Evolutionary conservation across 1,284 basidiomycete genomes (phyloP).

Genomic region (Omphalotus olearius): DNA sequence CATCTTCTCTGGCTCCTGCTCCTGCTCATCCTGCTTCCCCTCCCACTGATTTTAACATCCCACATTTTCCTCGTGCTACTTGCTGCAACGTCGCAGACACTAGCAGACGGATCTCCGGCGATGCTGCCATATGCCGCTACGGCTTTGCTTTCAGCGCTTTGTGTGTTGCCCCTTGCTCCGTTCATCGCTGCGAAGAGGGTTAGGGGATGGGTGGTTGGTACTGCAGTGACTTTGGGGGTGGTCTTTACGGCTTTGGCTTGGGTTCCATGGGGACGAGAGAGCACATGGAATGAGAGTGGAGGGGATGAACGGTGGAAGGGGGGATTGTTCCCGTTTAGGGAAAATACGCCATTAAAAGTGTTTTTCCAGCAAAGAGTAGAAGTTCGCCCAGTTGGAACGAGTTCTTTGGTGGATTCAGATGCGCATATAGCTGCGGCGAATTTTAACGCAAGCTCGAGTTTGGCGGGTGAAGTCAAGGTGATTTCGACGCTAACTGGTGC

Average conservation of each 20-base stretch:
- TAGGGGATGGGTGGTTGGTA: neutral
- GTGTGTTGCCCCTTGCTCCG: conserved; percentile 2
- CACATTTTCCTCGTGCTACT: conserved; percentile 51
- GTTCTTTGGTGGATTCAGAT: neutral
- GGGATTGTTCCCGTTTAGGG: conserved; percentile 51
- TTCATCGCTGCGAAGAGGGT: conserved; percentile 39
- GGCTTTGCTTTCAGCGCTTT: conserved; percentile 1
- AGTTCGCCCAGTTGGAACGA: neutral
- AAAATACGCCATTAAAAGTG: conserved; percentile 57
- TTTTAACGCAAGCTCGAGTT: neutral
- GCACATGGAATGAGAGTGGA: neutral
- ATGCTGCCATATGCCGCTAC: conserved; percentile 36
- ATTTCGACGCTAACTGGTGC: conserved; percentile 46
- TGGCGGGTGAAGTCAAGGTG: conserved; percentile 11
- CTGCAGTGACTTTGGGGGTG: neutral
- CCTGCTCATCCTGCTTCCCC: conserved; percentile 50
- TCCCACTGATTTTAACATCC: conserved; percentile 53
- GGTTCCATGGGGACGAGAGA: conserved; percentile 4
- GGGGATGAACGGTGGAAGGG: neutral
- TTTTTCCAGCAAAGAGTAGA: conserved; percentile 59
- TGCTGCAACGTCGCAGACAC: conserved; percentile 50
- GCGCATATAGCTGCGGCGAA: too few species aligned
- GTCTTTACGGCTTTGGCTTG: conserved; percentile 3
- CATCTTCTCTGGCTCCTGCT: conserved; percentile 64
- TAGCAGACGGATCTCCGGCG: conserved; percentile 60